phyloP scores from a whole-genome alignment of 2,329 filamentous ascomycete species.

The Venturia carpophila region DNA sequence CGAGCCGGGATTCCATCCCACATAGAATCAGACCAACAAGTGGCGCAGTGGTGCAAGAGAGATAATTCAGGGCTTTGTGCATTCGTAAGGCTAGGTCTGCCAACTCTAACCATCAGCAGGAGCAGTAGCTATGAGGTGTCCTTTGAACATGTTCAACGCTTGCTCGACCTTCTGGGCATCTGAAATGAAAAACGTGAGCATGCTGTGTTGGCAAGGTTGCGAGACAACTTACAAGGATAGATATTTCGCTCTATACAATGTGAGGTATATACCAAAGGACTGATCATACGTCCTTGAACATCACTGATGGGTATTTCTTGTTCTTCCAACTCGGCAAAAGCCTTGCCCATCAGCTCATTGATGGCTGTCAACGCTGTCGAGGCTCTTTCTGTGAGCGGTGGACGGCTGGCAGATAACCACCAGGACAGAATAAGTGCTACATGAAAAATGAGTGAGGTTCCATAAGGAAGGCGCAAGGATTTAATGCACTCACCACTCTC shows the following conservation, averaged over 20 bases:
- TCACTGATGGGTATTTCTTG: slow-evolving; percentile 1
- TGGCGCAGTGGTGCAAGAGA: too few species aligned
- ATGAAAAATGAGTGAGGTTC: not conserved
- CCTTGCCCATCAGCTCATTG: not conserved
- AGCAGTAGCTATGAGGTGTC: not conserved
- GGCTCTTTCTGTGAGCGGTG: not conserved
- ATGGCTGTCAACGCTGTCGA: not conserved
- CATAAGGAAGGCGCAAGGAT: not conserved
- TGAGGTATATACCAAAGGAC: slow-evolving; percentile 8
- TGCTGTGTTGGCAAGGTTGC: not conserved
- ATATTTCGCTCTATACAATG: not conserved
- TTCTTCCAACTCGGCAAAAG: slow-evolving; percentile 2
- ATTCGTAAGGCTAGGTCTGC: too few species aligned
- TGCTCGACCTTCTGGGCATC: not conserved
- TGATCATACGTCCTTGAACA: slow-evolving; percentile 4
- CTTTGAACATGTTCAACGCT: not conserved
- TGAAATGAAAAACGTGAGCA: not conserved
- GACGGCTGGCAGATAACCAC: slow-evolving; percentile 4
- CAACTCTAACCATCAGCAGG: not conserved
- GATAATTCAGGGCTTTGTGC: too few species aligned
- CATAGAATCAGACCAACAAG: too few species aligned
- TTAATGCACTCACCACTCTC: slow-evolving; percentile 2
- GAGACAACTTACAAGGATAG: not conserved
- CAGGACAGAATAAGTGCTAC: slow-evolving; percentile 5
- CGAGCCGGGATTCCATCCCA: too few species aligned